phyloP scores from a whole-genome alignment of 176 grass and related monocot genomes.

The Hyparrhenia diplandra region DNA sequence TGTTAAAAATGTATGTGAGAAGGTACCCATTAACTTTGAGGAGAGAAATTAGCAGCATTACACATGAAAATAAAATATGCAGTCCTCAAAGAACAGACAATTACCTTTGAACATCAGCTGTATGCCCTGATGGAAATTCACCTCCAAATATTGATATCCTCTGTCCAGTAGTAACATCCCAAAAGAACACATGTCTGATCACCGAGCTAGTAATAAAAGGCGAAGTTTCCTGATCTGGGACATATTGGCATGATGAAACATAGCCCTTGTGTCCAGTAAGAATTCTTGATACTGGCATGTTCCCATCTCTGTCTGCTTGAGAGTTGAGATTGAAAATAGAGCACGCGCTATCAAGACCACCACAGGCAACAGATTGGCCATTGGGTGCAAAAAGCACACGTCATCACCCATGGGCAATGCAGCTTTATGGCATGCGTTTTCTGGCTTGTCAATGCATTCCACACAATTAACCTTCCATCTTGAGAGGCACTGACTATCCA shows the following conservation, averaged over 20 bases:
- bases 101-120: conserved; percentile 90
- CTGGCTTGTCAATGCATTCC: conserved; percentile 99
- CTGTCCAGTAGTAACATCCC: conserved; percentile 98
- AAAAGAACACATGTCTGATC: conserved; percentile 90
- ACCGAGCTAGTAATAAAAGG: conserved; percentile 86
- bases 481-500: conserved; percentile 94
- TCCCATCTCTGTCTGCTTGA: conserved; percentile 86
- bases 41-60: not conserved
- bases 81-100: conserved; percentile 17
- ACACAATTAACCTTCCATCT: conserved; percentile 94
- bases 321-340: conserved; percentile 97
- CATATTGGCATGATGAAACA: conserved; percentile 90
- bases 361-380: conserved; percentile 92
- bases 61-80: not conserved
- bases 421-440: conserved; percentile 99
- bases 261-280: conserved; percentile 97
- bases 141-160: conserved; percentile 95
- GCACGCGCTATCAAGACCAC: conserved; percentile 96
- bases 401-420: conserved; percentile 93
- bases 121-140: conserved; percentile 98
- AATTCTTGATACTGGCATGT: conserved; percentile 72
- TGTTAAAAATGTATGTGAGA: not conserved
- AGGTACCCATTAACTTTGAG: not conserved
- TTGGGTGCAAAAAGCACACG: conserved; percentile 97
- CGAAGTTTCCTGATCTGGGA: conserved; percentile 87